Conservation (phyloP, 169 alveolate species). For the Amoebophrya sp. region DNA sequence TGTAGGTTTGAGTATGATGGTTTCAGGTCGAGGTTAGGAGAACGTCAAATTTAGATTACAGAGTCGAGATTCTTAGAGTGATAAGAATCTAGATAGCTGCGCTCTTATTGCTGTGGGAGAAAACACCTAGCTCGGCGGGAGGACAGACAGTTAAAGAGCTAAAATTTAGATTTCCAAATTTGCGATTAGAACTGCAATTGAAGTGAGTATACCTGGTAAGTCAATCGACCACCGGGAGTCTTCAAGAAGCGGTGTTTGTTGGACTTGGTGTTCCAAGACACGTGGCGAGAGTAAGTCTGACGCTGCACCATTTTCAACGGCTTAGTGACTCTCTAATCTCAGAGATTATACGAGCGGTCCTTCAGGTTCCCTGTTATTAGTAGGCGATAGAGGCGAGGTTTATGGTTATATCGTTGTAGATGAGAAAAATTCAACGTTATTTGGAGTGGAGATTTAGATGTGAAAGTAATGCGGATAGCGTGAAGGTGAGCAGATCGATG, state of each 20-base stretch:
- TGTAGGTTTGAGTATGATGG: background rate
- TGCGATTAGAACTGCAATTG: slow-evolving; percentile 52
- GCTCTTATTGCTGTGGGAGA: background rate
- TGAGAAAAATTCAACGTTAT: too few relatives aligned
- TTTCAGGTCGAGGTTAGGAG: background rate
- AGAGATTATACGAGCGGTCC: too few relatives aligned
- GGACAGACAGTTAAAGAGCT: background rate
- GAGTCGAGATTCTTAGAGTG: background rate
- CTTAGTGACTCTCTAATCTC: too few relatives aligned
- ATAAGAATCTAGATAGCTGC: background rate
- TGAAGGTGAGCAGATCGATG: too few relatives aligned
- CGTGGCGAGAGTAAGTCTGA: slow-evolving; percentile 65
- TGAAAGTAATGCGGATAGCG: too few relatives aligned
- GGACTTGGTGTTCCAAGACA: slow-evolving; percentile 65
- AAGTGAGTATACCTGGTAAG: slow-evolving; percentile 48
- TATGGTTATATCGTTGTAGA: too few relatives aligned
- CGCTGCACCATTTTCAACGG: slow-evolving; percentile 58
- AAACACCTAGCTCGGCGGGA: background rate
- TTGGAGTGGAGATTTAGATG: too few relatives aligned
- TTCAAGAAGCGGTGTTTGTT: slow-evolving; percentile 64
- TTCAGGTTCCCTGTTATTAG: too few relatives aligned
- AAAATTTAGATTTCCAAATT: slow-evolving; percentile 52
- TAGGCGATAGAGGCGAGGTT: too few relatives aligned
- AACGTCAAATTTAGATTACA: background rate
- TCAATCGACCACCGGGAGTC: slow-evolving; percentile 68